Percentiles rank a stretch among this genome's conserved stretches.
phyloP scores from a whole-genome alignment of 2,329 filamentous ascomycete genomes.

The Trichoderma sp. region DNA sequence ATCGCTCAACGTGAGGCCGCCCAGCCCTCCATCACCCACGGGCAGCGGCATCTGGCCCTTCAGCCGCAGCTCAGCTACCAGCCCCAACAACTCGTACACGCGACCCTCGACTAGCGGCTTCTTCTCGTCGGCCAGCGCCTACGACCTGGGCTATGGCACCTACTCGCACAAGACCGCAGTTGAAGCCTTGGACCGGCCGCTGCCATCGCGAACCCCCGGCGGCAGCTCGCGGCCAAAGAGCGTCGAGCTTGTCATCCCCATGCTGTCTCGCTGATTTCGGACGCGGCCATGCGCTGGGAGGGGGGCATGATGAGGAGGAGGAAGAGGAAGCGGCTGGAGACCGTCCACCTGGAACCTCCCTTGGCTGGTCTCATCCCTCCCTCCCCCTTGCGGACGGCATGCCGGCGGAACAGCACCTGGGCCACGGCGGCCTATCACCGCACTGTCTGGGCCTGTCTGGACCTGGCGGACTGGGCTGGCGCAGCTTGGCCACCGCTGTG shows the following conservation, averaged over 20 bases:
- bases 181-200: slow-evolving; percentile 49
- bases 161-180: slow-evolving; percentile 30
- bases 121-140: slow-evolving; percentile 48
- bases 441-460: neutral
- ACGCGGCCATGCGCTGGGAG: slow-evolving; percentile 4
- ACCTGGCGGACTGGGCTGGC: neutral
- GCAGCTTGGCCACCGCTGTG: slow-evolving; percentile 8
- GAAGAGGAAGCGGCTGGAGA: neutral
- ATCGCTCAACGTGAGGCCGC: slow-evolving; percentile 51
- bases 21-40: slow-evolving; percentile 55
- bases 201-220: slow-evolving; percentile 54
- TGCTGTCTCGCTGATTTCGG: slow-evolving; percentile 46
- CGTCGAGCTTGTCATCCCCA: slow-evolving; percentile 61
- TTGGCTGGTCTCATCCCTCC: neutral
- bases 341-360: neutral
- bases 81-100: slow-evolving; percentile 50
- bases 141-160: slow-evolving; percentile 44
- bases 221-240: slow-evolving; percentile 57
- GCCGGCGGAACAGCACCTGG: slow-evolving; percentile 9
- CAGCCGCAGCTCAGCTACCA: slow-evolving; percentile 48
- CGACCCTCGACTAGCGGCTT: slow-evolving; percentile 37
- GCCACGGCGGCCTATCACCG: slow-evolving; percentile 10
- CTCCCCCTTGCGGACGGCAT: slow-evolving; percentile 6
- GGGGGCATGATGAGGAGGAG: neutral
- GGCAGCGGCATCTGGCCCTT: slow-evolving; percentile 53